These are phyloP conservation scores for Thuja plicata DNA, from an alignment of 83 land plant species.

Conservation along the genomic window DNA sequence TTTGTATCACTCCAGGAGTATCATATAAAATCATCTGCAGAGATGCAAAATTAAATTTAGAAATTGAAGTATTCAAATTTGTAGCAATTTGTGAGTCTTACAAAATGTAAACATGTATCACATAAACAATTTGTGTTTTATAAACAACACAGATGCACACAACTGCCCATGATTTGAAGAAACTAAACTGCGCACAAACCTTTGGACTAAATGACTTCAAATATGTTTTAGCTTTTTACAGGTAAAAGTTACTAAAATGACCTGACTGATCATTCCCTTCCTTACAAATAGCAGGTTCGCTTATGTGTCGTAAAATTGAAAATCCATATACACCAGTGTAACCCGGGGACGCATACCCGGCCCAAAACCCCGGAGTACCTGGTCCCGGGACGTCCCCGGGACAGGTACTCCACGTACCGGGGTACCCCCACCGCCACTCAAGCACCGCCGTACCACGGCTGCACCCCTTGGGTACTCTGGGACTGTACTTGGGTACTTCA, in stretches of 20 bases:
- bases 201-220: neutral
- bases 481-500: too few relatives aligned
- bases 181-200: neutral
- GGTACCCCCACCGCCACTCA: too few relatives aligned
- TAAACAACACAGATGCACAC: neutral
- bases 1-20: conserved; percentile 94
- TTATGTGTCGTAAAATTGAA: neutral
- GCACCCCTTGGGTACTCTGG: too few relatives aligned
- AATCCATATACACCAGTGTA: neutral
- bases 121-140: neutral
- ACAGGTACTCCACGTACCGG: too few relatives aligned
- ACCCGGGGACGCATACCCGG: too few relatives aligned
- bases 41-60: conserved; percentile 9
- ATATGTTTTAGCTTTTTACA: neutral
- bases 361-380: too few relatives aligned
- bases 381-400: too few relatives aligned
- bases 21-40: conserved; percentile 94
- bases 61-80: neutral
- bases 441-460: too few relatives aligned
- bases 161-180: neutral
- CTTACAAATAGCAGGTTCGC: neutral
- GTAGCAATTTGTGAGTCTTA: neutral
- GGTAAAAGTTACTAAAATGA: neutral
- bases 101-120: neutral
- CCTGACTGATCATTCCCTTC: neutral